Evolutionary conservation across 2,329 filamentous ascomycete species (phyloP), one percentile per base, ranked within the genome.

Genomic region (Monosporascus ibericus): DNA sequence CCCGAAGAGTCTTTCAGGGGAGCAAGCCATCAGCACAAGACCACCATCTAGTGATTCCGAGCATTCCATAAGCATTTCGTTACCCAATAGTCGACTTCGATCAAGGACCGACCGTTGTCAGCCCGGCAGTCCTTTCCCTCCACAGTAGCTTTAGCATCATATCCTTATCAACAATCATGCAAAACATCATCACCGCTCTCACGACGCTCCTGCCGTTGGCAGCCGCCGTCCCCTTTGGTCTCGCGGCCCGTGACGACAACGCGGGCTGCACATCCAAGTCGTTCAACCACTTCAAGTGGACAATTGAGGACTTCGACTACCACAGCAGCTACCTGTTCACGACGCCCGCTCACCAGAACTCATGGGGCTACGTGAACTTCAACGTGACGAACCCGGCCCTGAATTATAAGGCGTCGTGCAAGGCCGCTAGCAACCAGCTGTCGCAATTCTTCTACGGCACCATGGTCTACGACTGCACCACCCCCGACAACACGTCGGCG

Each of bases 261-360:
- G 52, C 62, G 1, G 66, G 65, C 42, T 75, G 72, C 59, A 61
- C 63, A 24, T 54, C 60, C 5, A 53, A 56, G 15, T 71, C 72
- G 1, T 65, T 69, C 50, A 50, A 55, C 38, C 42, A 60, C 55
- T 72, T 74, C 53, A 34, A 52, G 6, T 80, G 77, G 75, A 65
- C 62, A 1, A 58, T 79, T 44, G 57, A 67, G 46, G 61, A 67
- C 62, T 77, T 81, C 54, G 70, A 74, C 63, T 80, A 70, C 69
- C 72, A 76, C 63, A 72, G 72, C n/a, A 71, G 67, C 11, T 77
- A 75, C 63, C 64, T 68, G 61, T 80, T 78, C 69, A 70, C 69
- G 17, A 80, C 75, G 2, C 77, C 78, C 0, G 68, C 77, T 3
- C 78, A 81, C 66, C 75, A 79, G 56, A 75, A 73, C 62, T 71